A percentile compares a stretch with the other conserved stretches of the same genome.
Conservation (phyloP, 306 rosid genomes). For the Cyclanthera cordifolia region DNA sequence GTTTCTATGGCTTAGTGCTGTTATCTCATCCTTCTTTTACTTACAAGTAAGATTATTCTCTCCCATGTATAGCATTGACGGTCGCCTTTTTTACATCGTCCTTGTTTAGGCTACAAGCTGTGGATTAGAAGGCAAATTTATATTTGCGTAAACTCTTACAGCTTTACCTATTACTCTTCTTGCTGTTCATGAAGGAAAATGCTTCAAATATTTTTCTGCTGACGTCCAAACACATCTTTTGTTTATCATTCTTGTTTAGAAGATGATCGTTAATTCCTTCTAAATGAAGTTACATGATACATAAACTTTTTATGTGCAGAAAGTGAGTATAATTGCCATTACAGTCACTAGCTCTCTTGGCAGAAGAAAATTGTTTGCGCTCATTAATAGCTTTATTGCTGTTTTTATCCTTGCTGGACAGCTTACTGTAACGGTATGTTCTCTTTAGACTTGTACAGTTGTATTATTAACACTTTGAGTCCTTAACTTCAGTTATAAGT, state of each 20-base stretch:
- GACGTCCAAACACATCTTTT: not conserved
- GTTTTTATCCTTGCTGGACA: conserved; percentile 84
- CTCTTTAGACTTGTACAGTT: not conserved
- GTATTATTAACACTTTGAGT: not conserved
- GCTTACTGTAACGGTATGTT: conserved; percentile 69
- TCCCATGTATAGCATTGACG: not conserved
- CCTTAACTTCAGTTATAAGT: not conserved
- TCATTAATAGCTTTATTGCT: conserved; percentile 93
- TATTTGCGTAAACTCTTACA: not conserved
- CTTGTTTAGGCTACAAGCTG: not conserved
- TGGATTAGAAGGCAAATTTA: not conserved
- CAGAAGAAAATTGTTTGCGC: conserved; percentile 63
- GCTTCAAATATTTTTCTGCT: not conserved
- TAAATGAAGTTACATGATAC: not conserved
- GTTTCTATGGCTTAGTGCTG: conserved; percentile 87
- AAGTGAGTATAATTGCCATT: conserved; percentile 66
- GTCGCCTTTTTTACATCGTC: not conserved
- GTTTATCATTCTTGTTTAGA: not conserved
- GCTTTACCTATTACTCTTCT: not conserved
- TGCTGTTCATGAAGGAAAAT: not conserved
- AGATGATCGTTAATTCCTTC: not conserved
- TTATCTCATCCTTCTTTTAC: conserved; percentile 90
- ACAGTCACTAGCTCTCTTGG: conserved; percentile 72
- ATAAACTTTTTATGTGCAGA: conserved; percentile 31
- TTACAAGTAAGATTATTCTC: conserved; percentile 50